A percentile compares a stretch with the other conserved stretches of the same genome.
phyloP scores from a whole-genome alignment of 805 yeast species.

The Yamadazyma scolyti region DNA sequence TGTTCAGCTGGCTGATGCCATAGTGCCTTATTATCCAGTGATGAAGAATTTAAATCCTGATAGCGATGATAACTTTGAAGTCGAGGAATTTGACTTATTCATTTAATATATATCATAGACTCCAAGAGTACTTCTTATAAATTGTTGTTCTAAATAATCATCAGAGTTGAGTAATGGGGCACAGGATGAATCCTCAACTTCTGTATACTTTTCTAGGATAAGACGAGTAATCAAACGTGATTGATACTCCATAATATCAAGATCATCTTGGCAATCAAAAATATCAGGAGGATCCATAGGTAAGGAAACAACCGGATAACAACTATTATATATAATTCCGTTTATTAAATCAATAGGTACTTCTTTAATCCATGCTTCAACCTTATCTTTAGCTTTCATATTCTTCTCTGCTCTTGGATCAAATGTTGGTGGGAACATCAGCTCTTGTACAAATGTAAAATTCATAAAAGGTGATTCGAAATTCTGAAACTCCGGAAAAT shows the following conservation, averaged over 20 bases:
- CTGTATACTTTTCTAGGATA: conserved; percentile 39
- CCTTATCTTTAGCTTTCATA: conserved; percentile 67
- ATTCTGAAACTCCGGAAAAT: no score
- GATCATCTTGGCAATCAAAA: conserved; percentile 10
- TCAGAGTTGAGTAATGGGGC: no score
- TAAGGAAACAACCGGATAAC: conserved; percentile 44
- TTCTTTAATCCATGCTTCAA: conserved; percentile 56
- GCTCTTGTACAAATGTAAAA: no score
- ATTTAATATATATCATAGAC: conserved; percentile 18
- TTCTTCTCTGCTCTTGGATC: conserved; percentile 60
- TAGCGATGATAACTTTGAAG: conserved; percentile 17
- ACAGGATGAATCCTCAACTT: no score
- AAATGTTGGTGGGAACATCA: no score
- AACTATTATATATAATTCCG: conserved; percentile 25
- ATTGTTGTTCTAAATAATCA: no score
- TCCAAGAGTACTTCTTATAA: no score
- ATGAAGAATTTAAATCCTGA: conserved; percentile 30
- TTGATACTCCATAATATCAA: conserved; percentile 46
- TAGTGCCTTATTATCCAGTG: conserved; percentile 81
- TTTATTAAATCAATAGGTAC: no score
- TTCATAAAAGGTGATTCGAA: no score
- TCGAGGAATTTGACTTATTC: conserved; percentile 52
- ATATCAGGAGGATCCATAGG: conserved; percentile 14
- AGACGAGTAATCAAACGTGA: conserved; percentile 48
- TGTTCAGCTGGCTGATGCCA: conserved; percentile 64